Evolutionary conservation across 441 rosid species (phyloP).

Genomic region (Croton setiger): DNA sequence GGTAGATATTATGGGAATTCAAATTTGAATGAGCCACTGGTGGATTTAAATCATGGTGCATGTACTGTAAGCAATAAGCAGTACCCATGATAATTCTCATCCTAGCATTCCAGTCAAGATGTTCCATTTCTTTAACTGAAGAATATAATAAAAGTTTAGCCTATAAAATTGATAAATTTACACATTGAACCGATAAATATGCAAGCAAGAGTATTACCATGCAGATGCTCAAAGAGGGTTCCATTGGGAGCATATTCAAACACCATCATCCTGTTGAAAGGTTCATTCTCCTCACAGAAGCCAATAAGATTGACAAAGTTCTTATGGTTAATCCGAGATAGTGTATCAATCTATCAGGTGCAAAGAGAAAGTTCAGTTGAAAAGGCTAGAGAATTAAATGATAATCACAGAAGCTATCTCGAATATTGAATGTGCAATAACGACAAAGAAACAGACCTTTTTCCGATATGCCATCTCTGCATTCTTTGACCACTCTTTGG

Average conservation of each 20-base stretch:
- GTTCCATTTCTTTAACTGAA: slow-evolving; percentile 72
- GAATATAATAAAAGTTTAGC: slow-evolving; percentile 20
- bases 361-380: background rate
- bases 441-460: slow-evolving; percentile 40
- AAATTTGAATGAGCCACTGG: slow-evolving; percentile 49
- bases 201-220: slow-evolving; percentile 40
- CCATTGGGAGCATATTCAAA: slow-evolving; percentile 97
- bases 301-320: slow-evolving; percentile 92
- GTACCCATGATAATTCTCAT: slow-evolving; percentile 74
- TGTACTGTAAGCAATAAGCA: slow-evolving; percentile 75
- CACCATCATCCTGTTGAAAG: slow-evolving; percentile 89
- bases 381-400: slow-evolving; percentile 8
- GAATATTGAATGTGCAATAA: background rate
- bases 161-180: slow-evolving; percentile 13
- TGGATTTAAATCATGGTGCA: slow-evolving; percentile 78
- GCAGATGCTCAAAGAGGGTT: slow-evolving; percentile 75
- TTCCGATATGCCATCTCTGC: slow-evolving; percentile 55
- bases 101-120: slow-evolving; percentile 78
- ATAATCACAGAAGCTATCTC: background rate
- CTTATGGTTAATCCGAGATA: slow-evolving; percentile 79
- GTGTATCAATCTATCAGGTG: slow-evolving; percentile 48
- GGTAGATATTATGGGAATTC: slow-evolving; percentile 37
- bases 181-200: background rate
- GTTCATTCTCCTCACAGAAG: slow-evolving; percentile 74
- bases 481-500: slow-evolving; percentile 56